A percentile compares a stretch with the other conserved stretches of the same genome.
Conservation (phyloP, 768 basidiomycete genomes). For the Psilocybe sp. region DNA sequence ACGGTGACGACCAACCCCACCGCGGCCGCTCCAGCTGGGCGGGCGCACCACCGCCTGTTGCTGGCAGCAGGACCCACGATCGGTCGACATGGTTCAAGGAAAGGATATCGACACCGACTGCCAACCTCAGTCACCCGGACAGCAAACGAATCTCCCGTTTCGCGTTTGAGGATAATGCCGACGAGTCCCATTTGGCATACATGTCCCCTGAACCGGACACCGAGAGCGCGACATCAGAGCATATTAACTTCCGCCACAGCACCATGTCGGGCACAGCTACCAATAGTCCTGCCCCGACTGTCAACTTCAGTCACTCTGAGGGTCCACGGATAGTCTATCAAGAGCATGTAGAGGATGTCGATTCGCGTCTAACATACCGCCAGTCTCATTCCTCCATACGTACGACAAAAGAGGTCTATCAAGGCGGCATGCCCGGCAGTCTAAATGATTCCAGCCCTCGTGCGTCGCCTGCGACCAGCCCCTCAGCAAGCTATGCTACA, state of each 20-base stretch:
- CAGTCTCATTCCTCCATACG: slow-evolving; percentile 1
- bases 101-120: slow-evolving; percentile 21
- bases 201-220: slow-evolving; percentile 15
- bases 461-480: slow-evolving; percentile 20
- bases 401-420: slow-evolving; percentile 10
- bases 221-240: slow-evolving; percentile 16
- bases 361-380: no score
- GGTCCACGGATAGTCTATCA: no score
- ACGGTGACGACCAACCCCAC: slow-evolving; percentile 52
- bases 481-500: slow-evolving; percentile 29
- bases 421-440: slow-evolving; percentile 10
- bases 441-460: slow-evolving; percentile 17
- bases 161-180: slow-evolving; percentile 22
- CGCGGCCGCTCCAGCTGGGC: slow-evolving; percentile 42
- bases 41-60: slow-evolving; percentile 7
- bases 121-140: slow-evolving; percentile 22
- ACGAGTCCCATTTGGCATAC: slow-evolving; percentile 30
- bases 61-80: slow-evolving; percentile 21
- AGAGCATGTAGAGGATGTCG: no score
- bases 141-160: slow-evolving; percentile 15
- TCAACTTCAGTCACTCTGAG: not conserved
- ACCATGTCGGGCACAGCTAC: no score
- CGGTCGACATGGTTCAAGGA: slow-evolving; percentile 15
- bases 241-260: not conserved
- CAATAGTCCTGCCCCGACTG: not conserved